phyloP scores from a whole-genome alignment of 805 yeast species.

The Candida railenensis region DNA sequence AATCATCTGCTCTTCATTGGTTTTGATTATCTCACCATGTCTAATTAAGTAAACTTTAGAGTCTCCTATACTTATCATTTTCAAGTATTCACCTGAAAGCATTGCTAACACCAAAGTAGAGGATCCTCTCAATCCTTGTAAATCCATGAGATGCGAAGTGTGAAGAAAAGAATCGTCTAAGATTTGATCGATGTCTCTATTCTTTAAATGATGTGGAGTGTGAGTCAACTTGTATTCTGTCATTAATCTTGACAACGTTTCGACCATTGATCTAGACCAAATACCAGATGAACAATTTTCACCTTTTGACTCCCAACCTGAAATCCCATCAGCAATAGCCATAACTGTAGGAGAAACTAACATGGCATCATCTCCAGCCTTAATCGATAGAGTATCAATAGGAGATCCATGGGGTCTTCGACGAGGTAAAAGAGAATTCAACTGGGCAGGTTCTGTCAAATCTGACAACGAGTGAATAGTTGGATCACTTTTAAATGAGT shows the following conservation, averaged over 20 bases:
- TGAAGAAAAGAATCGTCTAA: constrained; percentile 49
- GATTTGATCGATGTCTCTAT: constrained; percentile 40
- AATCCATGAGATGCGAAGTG: constrained; percentile 50
- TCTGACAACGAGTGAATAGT: constrained; percentile 49
- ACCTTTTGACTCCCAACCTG: constrained; percentile 51
- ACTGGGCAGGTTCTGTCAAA: constrained; percentile 46
- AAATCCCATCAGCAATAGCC: constrained; percentile 58
- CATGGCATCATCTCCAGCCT: constrained; percentile 61
- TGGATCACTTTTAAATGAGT: constrained; percentile 37
- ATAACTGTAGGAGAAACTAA: constrained; percentile 50
- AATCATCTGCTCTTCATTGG: constrained; percentile 48
- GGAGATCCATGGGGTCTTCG: constrained; percentile 54
- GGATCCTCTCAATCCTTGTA: constrained; percentile 46
- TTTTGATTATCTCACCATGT: constrained; percentile 39
- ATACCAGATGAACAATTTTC: constrained; percentile 46
- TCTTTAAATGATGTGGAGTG: constrained; percentile 35
- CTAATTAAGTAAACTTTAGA: constrained; percentile 48
- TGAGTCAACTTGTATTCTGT: constrained; percentile 43
- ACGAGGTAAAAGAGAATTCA: constrained; percentile 46
- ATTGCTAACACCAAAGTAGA: constrained; percentile 49
- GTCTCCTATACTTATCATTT: constrained; percentile 54
- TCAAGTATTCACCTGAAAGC: constrained; percentile 46
- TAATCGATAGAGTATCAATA: constrained; percentile 49
- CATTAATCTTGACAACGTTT: constrained; percentile 46
- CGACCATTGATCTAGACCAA: constrained; percentile 54